Percentiles rank a stretch among this genome's conserved stretches.
phyloP scores from a whole-genome alignment of 352 stramenopile species.

The Aphanomyces invadans region DNA sequence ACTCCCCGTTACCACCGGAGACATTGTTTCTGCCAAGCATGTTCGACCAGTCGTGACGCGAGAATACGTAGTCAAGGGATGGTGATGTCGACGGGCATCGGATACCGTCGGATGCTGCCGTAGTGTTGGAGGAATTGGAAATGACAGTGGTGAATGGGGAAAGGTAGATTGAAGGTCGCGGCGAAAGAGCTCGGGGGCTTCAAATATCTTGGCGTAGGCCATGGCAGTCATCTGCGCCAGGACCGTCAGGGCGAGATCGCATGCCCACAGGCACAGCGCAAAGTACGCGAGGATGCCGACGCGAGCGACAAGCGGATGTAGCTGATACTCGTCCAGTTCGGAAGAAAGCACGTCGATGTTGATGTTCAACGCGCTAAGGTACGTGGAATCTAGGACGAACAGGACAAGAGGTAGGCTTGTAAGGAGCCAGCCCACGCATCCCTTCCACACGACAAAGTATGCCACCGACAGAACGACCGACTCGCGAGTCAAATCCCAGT shows the following conservation, averaged over 20 bases:
- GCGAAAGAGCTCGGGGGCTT: slow-evolving; percentile 7
- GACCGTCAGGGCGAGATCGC: not conserved
- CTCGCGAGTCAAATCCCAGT: slow-evolving; percentile 14
- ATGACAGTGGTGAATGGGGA: not conserved
- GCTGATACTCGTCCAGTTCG: not conserved
- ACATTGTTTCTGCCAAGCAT: not conserved
- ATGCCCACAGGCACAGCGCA: not conserved
- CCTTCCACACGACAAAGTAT: slow-evolving; percentile 21
- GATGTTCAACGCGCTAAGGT: slow-evolving; percentile 3
- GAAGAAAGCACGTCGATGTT: slow-evolving; percentile 9
- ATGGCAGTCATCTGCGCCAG: slow-evolving; percentile 3
- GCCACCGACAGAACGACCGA: not conserved
- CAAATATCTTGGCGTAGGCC: slow-evolving; percentile 17
- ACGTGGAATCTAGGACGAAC: not conserved
- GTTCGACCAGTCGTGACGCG: not conserved
- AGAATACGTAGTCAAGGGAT: slow-evolving; percentile 14
- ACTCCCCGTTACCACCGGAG: not conserved
- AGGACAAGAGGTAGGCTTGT: slow-evolving; percentile 5
- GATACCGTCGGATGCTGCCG: not conserved
- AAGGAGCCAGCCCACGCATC: not conserved
- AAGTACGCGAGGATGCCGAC: slow-evolving; percentile 18
- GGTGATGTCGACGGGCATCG: not conserved
- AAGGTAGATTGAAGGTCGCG: not conserved
- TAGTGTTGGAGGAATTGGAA: not conserved
- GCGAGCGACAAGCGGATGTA: slow-evolving; percentile 14